phyloP scores from a whole-genome alignment of 495 filamentous ascomycete species.

The Rhizodiscina lignyota region DNA sequence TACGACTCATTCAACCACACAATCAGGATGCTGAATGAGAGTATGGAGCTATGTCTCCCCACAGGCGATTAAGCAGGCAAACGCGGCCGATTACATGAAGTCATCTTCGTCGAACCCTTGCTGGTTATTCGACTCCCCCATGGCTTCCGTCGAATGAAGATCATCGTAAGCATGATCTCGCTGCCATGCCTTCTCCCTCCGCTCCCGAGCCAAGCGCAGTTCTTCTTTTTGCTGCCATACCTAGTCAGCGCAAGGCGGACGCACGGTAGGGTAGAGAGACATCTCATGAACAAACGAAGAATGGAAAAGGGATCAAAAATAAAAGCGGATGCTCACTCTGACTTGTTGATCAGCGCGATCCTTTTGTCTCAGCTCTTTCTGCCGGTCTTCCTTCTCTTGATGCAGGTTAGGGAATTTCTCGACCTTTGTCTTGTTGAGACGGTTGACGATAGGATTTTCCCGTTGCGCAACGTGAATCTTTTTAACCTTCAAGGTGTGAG shows the following conservation, averaged over 20 bases:
- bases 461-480: slow-evolving; percentile 57
- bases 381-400: slow-evolving; percentile 58
- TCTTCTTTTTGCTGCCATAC: slow-evolving; percentile 61
- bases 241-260: not conserved
- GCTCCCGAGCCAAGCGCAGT: slow-evolving; percentile 55
- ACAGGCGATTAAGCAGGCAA: too few relatives aligned
- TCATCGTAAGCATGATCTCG: slow-evolving; percentile 94
- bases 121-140: slow-evolving; percentile 51
- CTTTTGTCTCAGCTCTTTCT: slow-evolving; percentile 47
- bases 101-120: slow-evolving; percentile 51
- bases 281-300: not conserved
- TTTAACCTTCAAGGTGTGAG: too few relatives aligned
- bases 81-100: slow-evolving; percentile 41
- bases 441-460: slow-evolving; percentile 82
- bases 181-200: slow-evolving; percentile 78
- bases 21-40: slow-evolving; percentile 22
- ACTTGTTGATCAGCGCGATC: slow-evolving; percentile 53
- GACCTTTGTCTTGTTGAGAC: slow-evolving; percentile 85
- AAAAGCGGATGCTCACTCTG: slow-evolving; percentile 40
- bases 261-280: not conserved
- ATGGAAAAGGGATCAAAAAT: not conserved
- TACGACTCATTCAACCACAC: slow-evolving; percentile 12
- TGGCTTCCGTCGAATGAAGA: slow-evolving; percentile 48
- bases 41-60: slow-evolving; percentile 21
- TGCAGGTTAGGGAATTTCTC: slow-evolving; percentile 72